These are phyloP conservation scores for Schizosaccharomyces japonicus DNA, from an alignment of 805 yeast genomes.

Conservation along the genomic window DNA sequence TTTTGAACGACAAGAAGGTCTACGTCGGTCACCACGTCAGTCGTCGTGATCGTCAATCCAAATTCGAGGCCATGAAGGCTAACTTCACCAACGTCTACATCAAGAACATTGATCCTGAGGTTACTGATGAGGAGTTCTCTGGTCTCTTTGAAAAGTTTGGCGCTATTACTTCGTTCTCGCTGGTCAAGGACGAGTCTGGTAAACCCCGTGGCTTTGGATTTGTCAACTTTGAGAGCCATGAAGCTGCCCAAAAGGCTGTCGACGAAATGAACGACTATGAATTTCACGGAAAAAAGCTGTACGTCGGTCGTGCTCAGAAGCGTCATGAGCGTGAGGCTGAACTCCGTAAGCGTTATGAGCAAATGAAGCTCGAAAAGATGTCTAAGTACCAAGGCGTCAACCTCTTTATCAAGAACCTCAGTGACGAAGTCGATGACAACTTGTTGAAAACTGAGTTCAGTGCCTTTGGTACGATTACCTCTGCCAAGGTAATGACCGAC, in stretches of 20 bases:
- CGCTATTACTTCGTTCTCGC: constrained; percentile 54
- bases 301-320: constrained; percentile 98
- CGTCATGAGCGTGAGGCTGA: constrained; percentile 91
- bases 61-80: constrained; percentile 70
- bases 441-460: constrained; percentile 74
- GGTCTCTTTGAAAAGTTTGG: constrained; percentile 55
- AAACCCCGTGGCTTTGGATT: constrained; percentile 91
- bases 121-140: constrained; percentile 28
- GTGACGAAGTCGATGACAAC: constrained; percentile 77
- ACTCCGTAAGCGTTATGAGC: constrained; percentile 83
- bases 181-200: constrained; percentile 63
- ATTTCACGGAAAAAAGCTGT: constrained; percentile 59
- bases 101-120: constrained; percentile 61
- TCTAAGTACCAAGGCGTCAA: constrained; percentile 93
- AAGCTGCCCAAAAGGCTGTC: constrained; percentile 72
- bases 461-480: constrained; percentile 81
- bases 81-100: constrained; percentile 89
- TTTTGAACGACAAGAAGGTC: constrained; percentile 84
- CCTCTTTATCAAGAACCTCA: constrained; percentile 88
- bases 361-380: constrained; percentile 70
- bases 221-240: constrained; percentile 72
- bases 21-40: constrained; percentile 85
- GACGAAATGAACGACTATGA: constrained; percentile 76
- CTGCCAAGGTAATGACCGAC: constrained; percentile 88
- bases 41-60: constrained; percentile 80